Evolutionary conservation across 345 rosid species (phyloP).

Genomic region (Trapa bicornis): DNA sequence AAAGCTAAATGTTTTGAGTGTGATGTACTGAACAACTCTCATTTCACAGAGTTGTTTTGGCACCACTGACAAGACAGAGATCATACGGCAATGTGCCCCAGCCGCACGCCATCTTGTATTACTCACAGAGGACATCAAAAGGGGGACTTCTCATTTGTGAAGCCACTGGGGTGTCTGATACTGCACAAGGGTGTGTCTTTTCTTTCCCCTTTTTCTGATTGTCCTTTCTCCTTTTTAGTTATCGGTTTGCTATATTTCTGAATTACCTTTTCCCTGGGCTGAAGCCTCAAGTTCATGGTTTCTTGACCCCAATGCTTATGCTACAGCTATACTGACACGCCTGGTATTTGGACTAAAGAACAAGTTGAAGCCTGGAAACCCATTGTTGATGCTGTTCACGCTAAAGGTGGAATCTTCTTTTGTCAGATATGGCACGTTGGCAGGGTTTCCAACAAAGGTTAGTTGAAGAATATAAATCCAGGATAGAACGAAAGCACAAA

Average conservation of each 20-base stretch:
- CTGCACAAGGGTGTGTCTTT: constrained; percentile 17
- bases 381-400: constrained; percentile 75
- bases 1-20: not conserved
- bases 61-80: constrained; percentile 52
- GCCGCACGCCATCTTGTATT: constrained; percentile 62
- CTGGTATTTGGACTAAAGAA: constrained; percentile 73
- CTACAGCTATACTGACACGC: constrained; percentile 29
- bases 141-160: constrained; percentile 56
- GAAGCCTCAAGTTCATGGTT: not conserved
- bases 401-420: constrained; percentile 58
- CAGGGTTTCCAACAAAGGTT: constrained; percentile 51
- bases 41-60: constrained; percentile 29
- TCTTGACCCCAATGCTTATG: not conserved
- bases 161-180: constrained; percentile 53
- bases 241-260: too few relatives aligned
- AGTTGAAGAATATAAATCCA: not conserved
- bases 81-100: constrained; percentile 48
- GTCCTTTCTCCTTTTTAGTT: not conserved
- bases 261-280: not conserved
- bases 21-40: not conserved
- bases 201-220: not conserved
- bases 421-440: constrained; percentile 73
- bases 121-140: constrained; percentile 49
- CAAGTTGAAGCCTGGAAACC: constrained; percentile 89
- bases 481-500: not conserved